These are phyloP conservation scores for Aspergillus sp. DNA, from an alignment of 2,329 filamentous ascomycete genomes.

Conservation along the genomic window DNA sequence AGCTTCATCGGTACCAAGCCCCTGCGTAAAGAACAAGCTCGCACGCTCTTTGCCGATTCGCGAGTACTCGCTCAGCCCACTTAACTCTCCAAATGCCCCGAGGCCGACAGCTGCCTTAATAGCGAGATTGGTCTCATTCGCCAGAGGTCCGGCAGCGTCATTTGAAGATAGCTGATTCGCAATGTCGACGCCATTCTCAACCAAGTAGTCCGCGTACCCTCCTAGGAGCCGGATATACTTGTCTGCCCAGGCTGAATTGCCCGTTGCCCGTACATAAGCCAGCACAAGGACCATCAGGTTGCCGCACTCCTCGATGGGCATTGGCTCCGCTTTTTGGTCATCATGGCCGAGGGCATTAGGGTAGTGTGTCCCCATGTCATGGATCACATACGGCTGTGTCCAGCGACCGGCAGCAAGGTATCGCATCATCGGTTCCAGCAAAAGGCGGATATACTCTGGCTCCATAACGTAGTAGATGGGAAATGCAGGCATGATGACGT, in stretches of 20 bases:
- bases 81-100: constrained; percentile 50
- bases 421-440: constrained; percentile 50
- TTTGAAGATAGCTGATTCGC: constrained; percentile 48
- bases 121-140: constrained; percentile 53
- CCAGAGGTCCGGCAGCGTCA: constrained; percentile 45
- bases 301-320: constrained; percentile 49
- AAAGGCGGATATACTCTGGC: constrained; percentile 48
- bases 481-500: constrained; percentile 50
- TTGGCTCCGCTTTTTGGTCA: constrained; percentile 44
- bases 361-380: constrained; percentile 48
- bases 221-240: constrained; percentile 42
- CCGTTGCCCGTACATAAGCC: constrained; percentile 45
- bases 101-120: constrained; percentile 54
- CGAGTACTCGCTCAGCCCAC: constrained; percentile 42
- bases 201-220: constrained; percentile 49
- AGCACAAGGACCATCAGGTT: constrained; percentile 46
- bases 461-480: constrained; percentile 50
- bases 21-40: constrained; percentile 38
- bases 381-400: constrained; percentile 44
- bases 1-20: constrained; percentile 39
- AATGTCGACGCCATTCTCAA: constrained; percentile 45
- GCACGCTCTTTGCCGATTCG: constrained; percentile 41
- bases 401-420: constrained; percentile 48
- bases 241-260: constrained; percentile 42
- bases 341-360: constrained; percentile 48